Evolutionary conservation across 2,329 filamentous ascomycete species (phyloP), one percentile per base, ranked within the genome.

Genomic region (Alternaria viburni): DNA sequence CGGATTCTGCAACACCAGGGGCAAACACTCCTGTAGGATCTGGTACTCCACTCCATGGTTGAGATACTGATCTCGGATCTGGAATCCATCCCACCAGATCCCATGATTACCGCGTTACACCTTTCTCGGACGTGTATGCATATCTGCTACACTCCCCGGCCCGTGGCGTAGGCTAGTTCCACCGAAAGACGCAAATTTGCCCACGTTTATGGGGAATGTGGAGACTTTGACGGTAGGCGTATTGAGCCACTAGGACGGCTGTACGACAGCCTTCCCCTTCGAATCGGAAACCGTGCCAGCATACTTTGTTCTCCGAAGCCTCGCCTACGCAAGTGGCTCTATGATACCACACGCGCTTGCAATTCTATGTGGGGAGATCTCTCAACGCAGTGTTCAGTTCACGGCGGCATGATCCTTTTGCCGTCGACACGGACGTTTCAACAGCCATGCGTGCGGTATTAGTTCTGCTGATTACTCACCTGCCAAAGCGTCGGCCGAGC

Each of bases 1-100:
- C 74, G 7, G 77, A 78, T 61, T 76, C 77, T 25, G 73, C 67
- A 25, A 80, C 79, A 21, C 76, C 78, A 15, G 77, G 73, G 13
- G 72, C 69, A 32, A 74, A 69, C 61, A 78, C 76, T 45, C 75
- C 77, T 21, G 72, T 68, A 32, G 74, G 71, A n/a, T 72, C 74
- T 23, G 69, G 69, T 19, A 80, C 77, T 36, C 77, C 77, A 57
- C 58, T 77, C 64, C 76, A 79, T 69, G 49, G 68, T 41, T 79
- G 69, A 75, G 36, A 44, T 15, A 23, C 19, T 43, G 26, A 9
- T 13, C 50, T 47, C 21, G n/a, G 25, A 54, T 51, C 54, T 57
- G 26, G 17, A 36, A 49, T 47, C 5, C 8, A 23, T 23, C 25
- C 12, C 57, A 54, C 41, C 52, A 36, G 7, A 62, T 62, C n/a